phyloP scores from a whole-genome alignment of 2,329 filamentous ascomycete species.

The Aspergillus eucalypticola region DNA sequence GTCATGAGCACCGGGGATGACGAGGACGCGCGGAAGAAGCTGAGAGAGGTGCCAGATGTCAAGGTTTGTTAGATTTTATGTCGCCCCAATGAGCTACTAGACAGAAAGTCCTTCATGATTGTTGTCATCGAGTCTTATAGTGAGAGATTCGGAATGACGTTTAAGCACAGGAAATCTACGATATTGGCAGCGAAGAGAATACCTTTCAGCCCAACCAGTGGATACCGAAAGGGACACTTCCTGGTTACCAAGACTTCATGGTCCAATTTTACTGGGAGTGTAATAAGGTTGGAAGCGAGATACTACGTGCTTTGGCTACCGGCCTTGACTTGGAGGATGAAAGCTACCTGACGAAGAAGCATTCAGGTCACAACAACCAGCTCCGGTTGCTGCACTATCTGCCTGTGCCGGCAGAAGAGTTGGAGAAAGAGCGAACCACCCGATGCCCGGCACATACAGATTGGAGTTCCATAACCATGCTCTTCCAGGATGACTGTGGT shows the following conservation, averaged over 20 bases:
- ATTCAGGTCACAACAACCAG: slow-evolving; percentile 60
- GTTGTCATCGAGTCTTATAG: background rate
- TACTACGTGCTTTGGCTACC: slow-evolving; percentile 50
- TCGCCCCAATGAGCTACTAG: background rate
- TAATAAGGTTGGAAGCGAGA: slow-evolving; percentile 44
- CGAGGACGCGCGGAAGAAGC: slow-evolving; percentile 42
- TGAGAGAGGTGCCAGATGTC: slow-evolving; percentile 52
- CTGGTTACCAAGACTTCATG: slow-evolving; percentile 52
- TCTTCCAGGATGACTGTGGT: slow-evolving; percentile 57
- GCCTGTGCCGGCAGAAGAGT: slow-evolving; percentile 45
- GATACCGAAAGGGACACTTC: slow-evolving; percentile 48
- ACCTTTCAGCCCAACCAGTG: slow-evolving; percentile 52
- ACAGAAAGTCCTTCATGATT: rapidly evolving
- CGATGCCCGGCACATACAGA: slow-evolving; percentile 58
- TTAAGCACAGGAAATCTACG: slow-evolving; percentile 50
- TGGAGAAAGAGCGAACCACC: slow-evolving; percentile 47
- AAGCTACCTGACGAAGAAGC: slow-evolving; percentile 49
- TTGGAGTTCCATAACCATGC: slow-evolving; percentile 55
- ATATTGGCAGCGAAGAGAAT: slow-evolving; percentile 53
- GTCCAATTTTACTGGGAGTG: slow-evolving; percentile 53
- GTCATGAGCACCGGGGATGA: slow-evolving; percentile 45
- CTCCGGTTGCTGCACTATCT: slow-evolving; percentile 63
- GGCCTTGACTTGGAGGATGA: slow-evolving; percentile 52
- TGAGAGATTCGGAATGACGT: background rate
- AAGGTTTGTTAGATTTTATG: slow-evolving; percentile 44